Base-by-base conservation (phyloP, 768 basidiomycete species). In the Amanita pseudoporphyria region DNA sequence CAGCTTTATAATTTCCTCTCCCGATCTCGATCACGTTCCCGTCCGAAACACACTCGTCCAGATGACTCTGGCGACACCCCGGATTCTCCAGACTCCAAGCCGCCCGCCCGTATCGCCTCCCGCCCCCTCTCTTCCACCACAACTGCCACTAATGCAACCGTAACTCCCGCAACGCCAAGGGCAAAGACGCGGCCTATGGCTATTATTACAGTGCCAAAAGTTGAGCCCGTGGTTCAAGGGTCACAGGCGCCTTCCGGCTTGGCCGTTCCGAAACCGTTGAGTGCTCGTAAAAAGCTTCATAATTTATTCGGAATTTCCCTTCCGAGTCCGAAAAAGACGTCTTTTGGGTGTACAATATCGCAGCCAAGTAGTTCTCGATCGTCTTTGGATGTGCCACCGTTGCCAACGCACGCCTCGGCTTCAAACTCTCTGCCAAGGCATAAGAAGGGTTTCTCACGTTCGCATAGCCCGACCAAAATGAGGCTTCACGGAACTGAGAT, bases 61-160 rank as follows among this genome's bases (percentile, higher is more conserved):
- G n/a, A n/a, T n/a, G n/a, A n/a, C n/a, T n/a, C n/a, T n/a, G n/a
- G n/a, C 36, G 14, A 4, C 16, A 1, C 35, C 45, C 52, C 50
- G 40, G 48, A 48, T 26, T 49, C 49, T 38, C 53, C 62, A 4
- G 64, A 62, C 42, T 67, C 76, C 22, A 76, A 77, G 58, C 76
- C 79, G 1, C 55, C 67, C 21, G 66, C 74, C 4, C 73, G 80
- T 50, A 52, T 74, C 50, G 67, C 69, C 52, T 80, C 77, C 18
- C 76, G 84, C 5, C 84, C 84, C 3, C 65, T 87, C 19, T 84
- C 83, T 2, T 75, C 79, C 18, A 79, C 77, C 0, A 82, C 82
- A 0, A 77, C 77, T 14, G 73, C 77, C 1, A 82, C 82, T 2
- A 76, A 77, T 57, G 71, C 75, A 16, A 83, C 82, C 4, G 68